Evolutionary conservation across 495 filamentous ascomycete species (phyloP).

Genomic region (Podospora conica): DNA sequence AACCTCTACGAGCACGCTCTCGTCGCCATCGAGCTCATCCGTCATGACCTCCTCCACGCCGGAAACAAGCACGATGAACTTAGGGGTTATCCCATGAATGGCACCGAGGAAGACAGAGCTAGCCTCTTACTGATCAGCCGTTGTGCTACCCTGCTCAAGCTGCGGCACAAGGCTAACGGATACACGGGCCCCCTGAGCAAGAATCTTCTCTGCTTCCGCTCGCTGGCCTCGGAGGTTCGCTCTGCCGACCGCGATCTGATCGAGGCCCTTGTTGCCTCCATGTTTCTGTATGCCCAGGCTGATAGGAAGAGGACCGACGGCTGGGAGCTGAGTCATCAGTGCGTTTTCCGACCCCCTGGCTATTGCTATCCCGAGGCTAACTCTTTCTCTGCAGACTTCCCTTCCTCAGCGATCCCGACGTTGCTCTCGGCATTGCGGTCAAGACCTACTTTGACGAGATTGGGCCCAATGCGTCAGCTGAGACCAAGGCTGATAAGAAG

Average conservation of each 20-base stretch:
- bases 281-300: slow-evolving; percentile 74
- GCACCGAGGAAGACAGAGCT: slow-evolving; percentile 50
- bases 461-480: slow-evolving; percentile 52
- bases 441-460: slow-evolving; percentile 89
- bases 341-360: slow-evolving; percentile 27
- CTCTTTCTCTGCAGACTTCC: slow-evolving; percentile 56
- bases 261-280: slow-evolving; percentile 69
- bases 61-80: slow-evolving; percentile 47
- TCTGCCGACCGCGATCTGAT: slow-evolving; percentile 70
- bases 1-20: slow-evolving; percentile 45
- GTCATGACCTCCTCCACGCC: slow-evolving; percentile 68
- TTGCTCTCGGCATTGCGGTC: slow-evolving; percentile 80
- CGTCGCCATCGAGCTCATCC: slow-evolving; percentile 73
- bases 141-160: slow-evolving; percentile 71
- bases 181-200: slow-evolving; percentile 93
- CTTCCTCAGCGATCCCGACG: slow-evolving; percentile 76
- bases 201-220: slow-evolving; percentile 80
- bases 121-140: slow-evolving; percentile 77
- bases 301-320: slow-evolving; percentile 65
- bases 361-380: slow-evolving; percentile 13
- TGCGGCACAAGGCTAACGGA: slow-evolving; percentile 77
- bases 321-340: slow-evolving; percentile 66
- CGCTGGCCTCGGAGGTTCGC: slow-evolving; percentile 72
- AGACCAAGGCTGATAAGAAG: slow-evolving; percentile 55
- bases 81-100: slow-evolving; percentile 46